Base-by-base conservation (phyloP, 495 filamentous ascomycete genomes). In the Penicillium paradoxum region DNA sequence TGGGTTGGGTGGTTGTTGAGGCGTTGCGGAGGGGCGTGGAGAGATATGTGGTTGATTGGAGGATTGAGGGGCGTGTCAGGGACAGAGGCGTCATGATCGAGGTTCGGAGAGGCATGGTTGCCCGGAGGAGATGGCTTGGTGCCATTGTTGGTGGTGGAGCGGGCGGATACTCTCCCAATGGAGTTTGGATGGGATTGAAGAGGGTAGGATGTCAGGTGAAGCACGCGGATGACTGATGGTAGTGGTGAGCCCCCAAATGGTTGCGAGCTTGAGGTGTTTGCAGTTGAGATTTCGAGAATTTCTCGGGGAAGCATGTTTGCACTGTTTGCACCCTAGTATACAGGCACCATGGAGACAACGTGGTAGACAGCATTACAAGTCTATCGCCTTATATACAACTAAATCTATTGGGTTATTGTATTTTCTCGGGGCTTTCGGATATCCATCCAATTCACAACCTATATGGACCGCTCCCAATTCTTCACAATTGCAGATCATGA, bases 51-150 rank as follows among this genome's bases (percentile, higher is more conserved):
- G 46, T 51, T 40, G 59, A 61, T 53, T 56, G 55, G 49, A 57
- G 32, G 9, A 61, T 53, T 40, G 54, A 55, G 47, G 68, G 41
- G 46, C 65, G 58, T 30, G 68, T 41, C 49, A 59, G 52, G 29
- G 51, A 52, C 47, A 64, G 62, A 37, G 65, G 56, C 36, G 67
- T 62, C 42, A 60, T 51, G 36, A 69, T 42, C 32, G 69, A 69
- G 6, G 60, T 49, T 48, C 69, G 70, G 17, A 75, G 53, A 54
- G 72, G 67, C 65, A 69, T 54, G 39, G 64, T 56, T 2, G 66
- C 71, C 65, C 69, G 65, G 52, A 73, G 47, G 46, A 73, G 46
- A n/a, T 66, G 56, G 51, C 60, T 67, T 9, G 68, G 65, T 32
- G 65, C 51, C 69, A 75, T 73, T 29, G 36, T 61, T 49, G 49